Evolutionary conservation across 1,284 basidiomycete species (phyloP), one percentile per base, ranked within the genome.

Genomic region (Agaricales sp.): DNA sequence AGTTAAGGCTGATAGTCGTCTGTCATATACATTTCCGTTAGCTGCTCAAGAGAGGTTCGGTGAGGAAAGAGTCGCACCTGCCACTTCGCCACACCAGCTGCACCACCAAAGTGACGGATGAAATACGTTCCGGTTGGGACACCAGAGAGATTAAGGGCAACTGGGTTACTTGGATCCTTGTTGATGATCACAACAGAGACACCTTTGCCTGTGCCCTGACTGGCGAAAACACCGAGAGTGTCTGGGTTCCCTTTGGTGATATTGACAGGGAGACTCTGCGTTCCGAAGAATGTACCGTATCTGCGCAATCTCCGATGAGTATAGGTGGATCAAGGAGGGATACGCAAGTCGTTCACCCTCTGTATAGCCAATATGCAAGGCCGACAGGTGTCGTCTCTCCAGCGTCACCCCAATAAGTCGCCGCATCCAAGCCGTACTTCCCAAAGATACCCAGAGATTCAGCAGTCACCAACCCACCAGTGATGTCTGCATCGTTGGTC

Each of bases 351-450:
- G 53, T 63, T 37, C 49, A 75, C 71, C 74, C 74, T 63, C 73
- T 60, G 61, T 61, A 76, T 13, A 76, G 63, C 74, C 74, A 76
- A 56, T 69, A 76, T 22, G 73, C 74, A 45, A 75, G 57, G 22
- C 71, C 74, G 22, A 70, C 57, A 20, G 73, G 71, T 4, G 68
- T 68, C 37, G 61, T 58, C 55, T 67, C 20, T 66, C 51, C 68
- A 66, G 2, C 70, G 67, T 12, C 64, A 66, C 61, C 63, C 74
- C 74, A 76, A 57, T 76, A 76, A 2, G 73, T 75, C 18, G 74
- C 72, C 26, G 60, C 61, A 54, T 76, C 74, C n/a, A 75, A 57
- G 12, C 63, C 60, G 50, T 71, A 68, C 51, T 63, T 59, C 12
- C 74, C 74, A 51, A 70, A 76, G 50, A 75, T 67, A 43, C 74